Percentiles rank a stretch among this genome's conserved stretches.
Conservation (phyloP, 805 yeast genomes). For the Cyberlindnera americana region DNA sequence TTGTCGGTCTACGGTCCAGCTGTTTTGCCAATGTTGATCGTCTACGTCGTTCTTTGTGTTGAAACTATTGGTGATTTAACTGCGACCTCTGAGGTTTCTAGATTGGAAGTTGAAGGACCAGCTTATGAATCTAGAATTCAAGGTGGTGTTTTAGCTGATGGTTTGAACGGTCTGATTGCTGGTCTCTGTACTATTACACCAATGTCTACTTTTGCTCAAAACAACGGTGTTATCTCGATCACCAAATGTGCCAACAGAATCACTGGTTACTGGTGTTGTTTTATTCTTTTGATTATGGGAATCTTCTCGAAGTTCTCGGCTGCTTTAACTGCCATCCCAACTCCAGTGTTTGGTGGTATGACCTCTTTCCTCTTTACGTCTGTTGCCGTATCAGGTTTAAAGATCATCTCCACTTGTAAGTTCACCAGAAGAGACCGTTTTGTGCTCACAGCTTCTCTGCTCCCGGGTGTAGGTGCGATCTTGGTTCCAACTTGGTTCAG, state of each 20-base stretch:
- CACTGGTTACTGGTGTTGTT: slow-evolving; percentile 76
- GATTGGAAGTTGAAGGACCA: slow-evolving; percentile 79
- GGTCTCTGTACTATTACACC: slow-evolving; percentile 84
- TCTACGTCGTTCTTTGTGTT: slow-evolving; percentile 77
- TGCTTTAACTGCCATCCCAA: slow-evolving; percentile 81
- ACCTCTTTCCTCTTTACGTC: slow-evolving; percentile 71
- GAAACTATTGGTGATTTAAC: slow-evolving; percentile 94
- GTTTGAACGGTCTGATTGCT: slow-evolving; percentile 71
- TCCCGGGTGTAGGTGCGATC: slow-evolving; percentile 66
- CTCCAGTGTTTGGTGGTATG: slow-evolving; percentile 85
- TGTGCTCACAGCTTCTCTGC: slow-evolving; percentile 59
- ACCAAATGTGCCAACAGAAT: slow-evolving; percentile 87
- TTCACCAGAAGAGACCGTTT: slow-evolving; percentile 74
- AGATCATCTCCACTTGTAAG: slow-evolving; percentile 48
- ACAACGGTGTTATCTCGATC: slow-evolving; percentile 89
- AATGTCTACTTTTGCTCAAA: slow-evolving; percentile 89
- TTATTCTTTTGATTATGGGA: slow-evolving; percentile 83
- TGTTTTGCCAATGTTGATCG: slow-evolving; percentile 80
- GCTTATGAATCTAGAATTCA: slow-evolving; percentile 80
- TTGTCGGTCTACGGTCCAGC: slow-evolving; percentile 78
- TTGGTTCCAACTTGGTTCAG: slow-evolving; percentile 64
- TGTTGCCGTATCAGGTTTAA: slow-evolving; percentile 71
- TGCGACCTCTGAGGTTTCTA: slow-evolving; percentile 88
- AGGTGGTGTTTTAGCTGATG: slow-evolving; percentile 92
- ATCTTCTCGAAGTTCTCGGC: slow-evolving; percentile 83